Evolutionary conservation across 805 yeast species (phyloP), one percentile per base, ranked within the genome.

Genomic region (Candida ipomoeae): DNA sequence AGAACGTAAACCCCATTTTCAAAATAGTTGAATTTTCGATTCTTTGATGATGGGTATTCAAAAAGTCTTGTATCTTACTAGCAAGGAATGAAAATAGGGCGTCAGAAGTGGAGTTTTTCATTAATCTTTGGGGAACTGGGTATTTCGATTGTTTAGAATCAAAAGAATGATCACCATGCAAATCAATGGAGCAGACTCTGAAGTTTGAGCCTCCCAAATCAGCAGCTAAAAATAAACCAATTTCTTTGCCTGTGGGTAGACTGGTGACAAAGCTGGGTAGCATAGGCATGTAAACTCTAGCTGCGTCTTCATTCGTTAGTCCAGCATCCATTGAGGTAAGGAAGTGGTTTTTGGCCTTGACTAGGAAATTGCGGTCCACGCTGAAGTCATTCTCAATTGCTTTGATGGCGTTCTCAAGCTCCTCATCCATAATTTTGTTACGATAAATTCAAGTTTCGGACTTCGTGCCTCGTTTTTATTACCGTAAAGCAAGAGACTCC

Each of bases 201-300:
- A 92, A 89, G 67, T 94, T 91, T 51, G 98, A 91, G 46, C 98
- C 98, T 55, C 99, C 99, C 48, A 92, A 76, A 64, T 92, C 98
- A 4, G 94, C 96, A 48, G 98, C 98, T 53, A 92, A 72, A 55
- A 78, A 82, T 37, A 87, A 74, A 41, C 98, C 98, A 49, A 74
- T 75, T 66, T 92, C 99, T 44, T 79, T 75, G 40, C 99, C 99
- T 40, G 78, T 79, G 20, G 99, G 99, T 50, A 89, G 79, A 10
- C 80, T 77, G 7, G 96, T 88, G 33, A 92, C 96, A 64, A 69
- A 92, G 1, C 96, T 81, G 35, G 98, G 98, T 60, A 94, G 89
- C 99, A 92, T 94, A 38, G 94, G 92, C 71, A 70, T 70, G 49
- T 63, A 63, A 34, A 69, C 63, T 78, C 83, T 64, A 51, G 74